phyloP scores from a whole-genome alignment of 164 flowering plant species.

The Echeveria elegans region DNA sequence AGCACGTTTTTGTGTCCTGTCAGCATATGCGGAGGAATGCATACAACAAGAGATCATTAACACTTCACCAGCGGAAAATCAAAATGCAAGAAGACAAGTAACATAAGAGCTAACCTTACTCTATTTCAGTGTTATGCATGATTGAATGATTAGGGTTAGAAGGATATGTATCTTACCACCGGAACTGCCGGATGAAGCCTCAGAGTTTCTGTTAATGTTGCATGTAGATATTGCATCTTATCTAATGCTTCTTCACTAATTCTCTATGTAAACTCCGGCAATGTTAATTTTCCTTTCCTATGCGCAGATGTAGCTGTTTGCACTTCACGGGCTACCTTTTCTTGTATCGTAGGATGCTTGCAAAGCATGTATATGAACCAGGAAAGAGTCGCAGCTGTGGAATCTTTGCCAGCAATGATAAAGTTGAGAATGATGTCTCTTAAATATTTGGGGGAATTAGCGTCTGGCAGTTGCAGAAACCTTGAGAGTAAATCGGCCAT shows the following conservation, averaged over 20 bases:
- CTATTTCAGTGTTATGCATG: conserved; percentile 9
- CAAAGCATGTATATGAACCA: conserved; percentile 73
- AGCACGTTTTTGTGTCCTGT: background rate
- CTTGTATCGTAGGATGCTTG: conserved; percentile 52
- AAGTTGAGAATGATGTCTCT: conserved; percentile 34
- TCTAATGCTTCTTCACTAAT: conserved; percentile 51
- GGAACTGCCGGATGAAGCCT: conserved; percentile 87
- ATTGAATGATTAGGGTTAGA: too few species aligned
- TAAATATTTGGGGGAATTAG: too few species aligned
- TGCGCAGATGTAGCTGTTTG: conserved; percentile 16
- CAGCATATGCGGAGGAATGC: background rate
- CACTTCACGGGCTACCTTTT: conserved; percentile 47
- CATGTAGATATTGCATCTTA: conserved; percentile 80
- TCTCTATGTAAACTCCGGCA: conserved; percentile 23
- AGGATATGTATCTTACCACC: conserved; percentile 59
- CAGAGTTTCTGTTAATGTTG: conserved; percentile 73
- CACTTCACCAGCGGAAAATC: background rate
- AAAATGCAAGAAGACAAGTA: background rate
- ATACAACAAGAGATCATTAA: conserved; percentile 24
- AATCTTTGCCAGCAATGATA: conserved; percentile 74
- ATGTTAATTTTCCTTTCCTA: background rate
- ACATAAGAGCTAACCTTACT: too few species aligned
- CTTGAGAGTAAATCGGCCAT: too few species aligned
- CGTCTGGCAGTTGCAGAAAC: too few species aligned
- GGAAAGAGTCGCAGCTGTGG: conserved; percentile 59